Evolutionary conservation across 2,329 filamentous ascomycete genomes (phyloP), one percentile per base, ranked within the genome.

Genomic region (Botrytis tulipae): DNA sequence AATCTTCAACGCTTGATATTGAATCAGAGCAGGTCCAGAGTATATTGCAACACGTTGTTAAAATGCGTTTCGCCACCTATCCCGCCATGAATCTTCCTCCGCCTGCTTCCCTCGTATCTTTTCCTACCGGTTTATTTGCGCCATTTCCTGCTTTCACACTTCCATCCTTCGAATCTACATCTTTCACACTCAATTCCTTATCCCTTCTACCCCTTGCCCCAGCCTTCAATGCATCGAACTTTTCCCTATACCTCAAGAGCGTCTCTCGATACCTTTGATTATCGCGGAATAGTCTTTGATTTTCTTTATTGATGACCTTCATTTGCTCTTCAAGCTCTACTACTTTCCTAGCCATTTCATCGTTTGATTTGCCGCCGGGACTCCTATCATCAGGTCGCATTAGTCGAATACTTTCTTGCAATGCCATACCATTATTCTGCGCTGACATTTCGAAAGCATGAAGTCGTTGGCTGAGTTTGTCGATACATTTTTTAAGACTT

Each of bases 391-490:
- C 84, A 1, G 88, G 87, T 22, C 87, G 84, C 82, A 89, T 87
- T 9, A 91, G 82, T n/a, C 89, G 85, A 81, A 90, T 90, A 77
- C 93, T 97, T 81, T 98, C 94, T 22, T 95, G 93, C 48, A 98
- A 87, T 4, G 94, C 93, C 83, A 95, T 89, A 71, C 92, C 93
- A 54, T 92, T 95, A 76, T 91, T 94, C 83, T 98, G 96, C 0
- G 94, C 94, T 78, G 93, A 95, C 57, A 94, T 91, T 82, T 99
- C 95, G 84, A 97, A 99, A 75, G 94, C 92, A 79, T 96, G 93
- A n/a, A 99, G 87, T 0, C 95, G 90, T 78, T 92, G 93, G 75
- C 92, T 93, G 51, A 98, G 88, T 68, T 93, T 94, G 82, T 98
- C 95, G 14, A 97, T 89, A 78, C 94, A 90, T 73, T 92, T 89